These are phyloP conservation scores for Penicillium roqueforti DNA, from an alignment of 495 filamentous ascomycete genomes.

Conservation along the genomic window DNA sequence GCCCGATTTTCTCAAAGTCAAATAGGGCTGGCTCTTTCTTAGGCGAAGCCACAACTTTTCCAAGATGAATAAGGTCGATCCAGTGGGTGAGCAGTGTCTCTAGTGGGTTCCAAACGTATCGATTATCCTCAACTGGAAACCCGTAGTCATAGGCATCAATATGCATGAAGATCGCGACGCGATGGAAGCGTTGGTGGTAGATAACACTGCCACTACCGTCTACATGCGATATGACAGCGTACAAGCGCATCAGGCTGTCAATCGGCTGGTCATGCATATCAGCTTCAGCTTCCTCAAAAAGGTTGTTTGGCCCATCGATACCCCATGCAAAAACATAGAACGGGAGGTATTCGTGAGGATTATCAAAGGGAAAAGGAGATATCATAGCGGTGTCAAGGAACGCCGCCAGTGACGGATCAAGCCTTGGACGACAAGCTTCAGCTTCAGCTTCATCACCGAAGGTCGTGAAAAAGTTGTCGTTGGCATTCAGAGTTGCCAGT, in stretches of 20 bases:
- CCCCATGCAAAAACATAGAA: slow-evolving; percentile 13
- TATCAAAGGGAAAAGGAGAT: slow-evolving; percentile 9
- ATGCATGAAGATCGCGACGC: slow-evolving; percentile 14
- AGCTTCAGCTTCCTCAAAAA: slow-evolving; percentile 9
- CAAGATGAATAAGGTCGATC: slow-evolving; percentile 28
- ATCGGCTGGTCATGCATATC: slow-evolving; percentile 12
- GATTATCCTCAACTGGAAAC: slow-evolving; percentile 13
- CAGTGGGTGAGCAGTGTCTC: slow-evolving; percentile 37
- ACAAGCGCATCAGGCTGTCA: slow-evolving; percentile 14
- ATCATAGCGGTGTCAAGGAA: slow-evolving; percentile 14
- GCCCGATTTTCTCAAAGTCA: slow-evolving; percentile 13
- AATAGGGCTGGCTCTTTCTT: slow-evolving; percentile 16
- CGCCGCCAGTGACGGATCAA: slow-evolving; percentile 12
- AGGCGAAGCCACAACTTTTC: slow-evolving; percentile 24
- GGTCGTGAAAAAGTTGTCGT: slow-evolving; percentile 13
- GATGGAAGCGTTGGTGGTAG: slow-evolving; percentile 14
- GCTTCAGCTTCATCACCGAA: slow-evolving; percentile 10
- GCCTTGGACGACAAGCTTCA: slow-evolving; percentile 13
- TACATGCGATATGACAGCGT: slow-evolving; percentile 6
- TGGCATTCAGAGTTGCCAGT: slow-evolving; percentile 15
- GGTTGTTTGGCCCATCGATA: neutral
- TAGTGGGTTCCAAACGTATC: slow-evolving; percentile 30
- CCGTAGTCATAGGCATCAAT: slow-evolving; percentile 8
- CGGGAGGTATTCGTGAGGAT: slow-evolving; percentile 7
- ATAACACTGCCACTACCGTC: slow-evolving; percentile 8